A percentile compares a stretch with the other conserved stretches of the same genome.
Evolutionary conservation across 345 rosid genomes (phyloP).

Genomic region (Lepidium didymum): DNA sequence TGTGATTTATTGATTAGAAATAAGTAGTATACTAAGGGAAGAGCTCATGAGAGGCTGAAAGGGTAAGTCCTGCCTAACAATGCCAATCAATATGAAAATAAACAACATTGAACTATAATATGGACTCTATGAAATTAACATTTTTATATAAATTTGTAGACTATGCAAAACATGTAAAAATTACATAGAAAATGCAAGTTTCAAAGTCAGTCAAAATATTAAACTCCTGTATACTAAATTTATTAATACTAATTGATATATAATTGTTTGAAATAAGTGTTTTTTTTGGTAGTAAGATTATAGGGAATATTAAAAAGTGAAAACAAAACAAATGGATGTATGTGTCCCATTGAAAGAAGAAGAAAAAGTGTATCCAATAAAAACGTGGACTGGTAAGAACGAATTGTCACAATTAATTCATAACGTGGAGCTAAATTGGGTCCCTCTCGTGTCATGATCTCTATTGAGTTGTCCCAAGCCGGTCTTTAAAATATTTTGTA

Average conservation of each 20-base stretch:
- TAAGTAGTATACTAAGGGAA: too few species aligned
- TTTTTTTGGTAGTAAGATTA: too few species aligned
- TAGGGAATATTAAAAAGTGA: too few species aligned
- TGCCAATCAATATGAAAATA: too few species aligned
- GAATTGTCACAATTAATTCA: slow-evolving; percentile 4
- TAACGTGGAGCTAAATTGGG: not conserved
- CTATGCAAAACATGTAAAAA: not conserved
- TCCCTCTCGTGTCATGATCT: not conserved
- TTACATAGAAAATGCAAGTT: not conserved
- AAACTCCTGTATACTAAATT: too few species aligned
- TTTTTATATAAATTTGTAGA: not conserved
- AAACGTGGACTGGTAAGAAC: slow-evolving; percentile 2
- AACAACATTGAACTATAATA: not conserved
- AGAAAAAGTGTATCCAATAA: not conserved
- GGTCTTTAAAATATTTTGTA: not conserved
- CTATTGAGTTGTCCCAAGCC: not conserved
- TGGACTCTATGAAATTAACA: not conserved
- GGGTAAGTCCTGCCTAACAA: too few species aligned
- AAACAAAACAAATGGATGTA: too few species aligned
- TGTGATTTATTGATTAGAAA: too few species aligned
- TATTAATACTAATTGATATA: too few species aligned
- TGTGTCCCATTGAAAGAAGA: too few species aligned
- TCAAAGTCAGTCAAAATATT: not conserved
- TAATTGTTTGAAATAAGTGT: too few species aligned
- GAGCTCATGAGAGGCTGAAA: too few species aligned